These are phyloP conservation scores for Pichia inconspicua DNA, from an alignment of 1,139 yeast species.

Conservation along the genomic window DNA sequence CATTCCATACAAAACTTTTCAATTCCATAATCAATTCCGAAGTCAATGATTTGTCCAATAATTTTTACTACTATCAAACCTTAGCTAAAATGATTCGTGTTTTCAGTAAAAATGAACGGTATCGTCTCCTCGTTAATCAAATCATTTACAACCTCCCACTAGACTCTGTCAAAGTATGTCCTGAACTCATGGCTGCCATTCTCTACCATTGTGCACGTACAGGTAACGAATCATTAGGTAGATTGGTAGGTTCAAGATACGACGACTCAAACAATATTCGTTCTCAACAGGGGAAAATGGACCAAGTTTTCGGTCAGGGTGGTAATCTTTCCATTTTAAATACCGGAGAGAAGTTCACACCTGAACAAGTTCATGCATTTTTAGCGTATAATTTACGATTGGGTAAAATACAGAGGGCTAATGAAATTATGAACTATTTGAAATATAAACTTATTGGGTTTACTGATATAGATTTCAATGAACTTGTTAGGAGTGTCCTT, in stretches of 20 bases:
- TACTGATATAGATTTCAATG: constrained; percentile 22
- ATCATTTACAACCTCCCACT: constrained; percentile 30
- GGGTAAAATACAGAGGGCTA: constrained; percentile 35
- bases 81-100: constrained; percentile 28
- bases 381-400: constrained; percentile 33
- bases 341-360: constrained; percentile 17
- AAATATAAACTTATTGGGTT: constrained; percentile 20
- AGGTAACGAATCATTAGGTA: constrained; percentile 25
- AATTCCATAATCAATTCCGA: constrained; percentile 19
- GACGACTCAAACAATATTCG: constrained; percentile 12
- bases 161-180: constrained; percentile 29
- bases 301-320: constrained; percentile 9
- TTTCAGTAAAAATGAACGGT: constrained; percentile 30
- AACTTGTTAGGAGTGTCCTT: constrained; percentile 21
- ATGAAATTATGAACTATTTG: constrained; percentile 28
- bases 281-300: neutral
- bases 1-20: constrained; percentile 24
- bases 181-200: constrained; percentile 31
- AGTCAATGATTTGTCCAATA: constrained; percentile 23
- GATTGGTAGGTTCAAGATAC: constrained; percentile 27
- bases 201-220: constrained; percentile 29
- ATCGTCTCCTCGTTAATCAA: constrained; percentile 26
- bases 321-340: constrained; percentile 11
- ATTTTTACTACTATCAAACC: constrained; percentile 25
- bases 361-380: constrained; percentile 31